phyloP scores from a whole-genome alignment of 192 early-diverging fungal species.

The Coemansia sp. region DNA sequence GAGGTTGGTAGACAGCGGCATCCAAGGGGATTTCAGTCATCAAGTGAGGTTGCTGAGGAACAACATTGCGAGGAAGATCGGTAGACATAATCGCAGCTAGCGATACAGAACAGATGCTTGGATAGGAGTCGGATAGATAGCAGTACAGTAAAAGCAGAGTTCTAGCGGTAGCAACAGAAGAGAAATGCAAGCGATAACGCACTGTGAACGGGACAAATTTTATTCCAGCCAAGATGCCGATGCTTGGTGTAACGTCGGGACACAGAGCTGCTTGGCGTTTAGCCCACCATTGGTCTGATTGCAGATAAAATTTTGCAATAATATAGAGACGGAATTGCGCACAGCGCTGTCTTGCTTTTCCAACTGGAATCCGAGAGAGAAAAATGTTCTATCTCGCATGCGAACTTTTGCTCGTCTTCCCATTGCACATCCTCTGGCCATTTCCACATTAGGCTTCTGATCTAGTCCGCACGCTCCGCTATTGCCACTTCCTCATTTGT shows the following conservation, averaged over 20 bases:
- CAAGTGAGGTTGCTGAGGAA: not conserved
- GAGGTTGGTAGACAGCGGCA: constrained; percentile 8
- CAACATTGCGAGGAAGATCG: not conserved
- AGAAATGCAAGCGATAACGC: not conserved
- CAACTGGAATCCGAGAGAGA: not conserved
- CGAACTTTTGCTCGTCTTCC: not conserved
- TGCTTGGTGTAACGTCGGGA: not conserved
- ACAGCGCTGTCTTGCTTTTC: not conserved
- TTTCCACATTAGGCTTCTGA: not conserved
- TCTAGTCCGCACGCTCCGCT: not conserved
- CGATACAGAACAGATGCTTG: not conserved
- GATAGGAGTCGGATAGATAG: not conserved
- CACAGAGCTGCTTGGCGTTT: no score
- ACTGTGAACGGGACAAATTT: no score
- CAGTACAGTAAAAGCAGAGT: not conserved
- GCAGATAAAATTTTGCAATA: no score
- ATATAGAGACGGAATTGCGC: not conserved
- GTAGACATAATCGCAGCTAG: not conserved
- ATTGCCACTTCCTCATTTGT: not conserved
- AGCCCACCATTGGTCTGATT: no score
- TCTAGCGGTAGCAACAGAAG: not conserved
- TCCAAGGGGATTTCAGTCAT: constrained; percentile 11
- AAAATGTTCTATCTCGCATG: not conserved
- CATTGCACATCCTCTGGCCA: not conserved
- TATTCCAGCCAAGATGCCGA: no score